phyloP scores from a whole-genome alignment of 148 eudicot species.

The Chenopodium suecicum region DNA sequence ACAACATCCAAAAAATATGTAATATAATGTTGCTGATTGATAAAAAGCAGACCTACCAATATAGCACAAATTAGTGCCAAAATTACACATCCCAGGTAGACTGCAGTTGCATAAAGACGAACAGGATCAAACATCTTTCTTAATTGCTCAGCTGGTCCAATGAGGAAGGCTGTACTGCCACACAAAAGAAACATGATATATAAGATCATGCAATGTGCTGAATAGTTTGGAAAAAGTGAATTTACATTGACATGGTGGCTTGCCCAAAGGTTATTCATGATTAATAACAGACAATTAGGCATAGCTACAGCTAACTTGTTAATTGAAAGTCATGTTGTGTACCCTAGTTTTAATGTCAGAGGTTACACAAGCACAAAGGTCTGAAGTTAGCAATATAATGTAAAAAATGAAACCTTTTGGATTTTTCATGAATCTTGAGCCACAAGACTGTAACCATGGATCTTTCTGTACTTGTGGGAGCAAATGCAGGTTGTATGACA shows the following conservation, averaged over 20 bases:
- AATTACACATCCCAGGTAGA: conserved; percentile 70
- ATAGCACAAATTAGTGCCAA: conserved; percentile 79
- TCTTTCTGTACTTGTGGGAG: not conserved
- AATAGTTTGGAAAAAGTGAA: not conserved
- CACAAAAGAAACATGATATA: conserved; percentile 29
- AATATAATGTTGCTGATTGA: not conserved
- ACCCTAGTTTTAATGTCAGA: not conserved
- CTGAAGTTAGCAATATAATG: not conserved
- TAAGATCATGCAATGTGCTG: conserved; percentile 4
- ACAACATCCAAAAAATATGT: too few species aligned
- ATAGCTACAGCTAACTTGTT: not conserved
- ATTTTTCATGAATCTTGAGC: not conserved
- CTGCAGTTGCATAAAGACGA: conserved; percentile 72
- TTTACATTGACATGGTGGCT: not conserved
- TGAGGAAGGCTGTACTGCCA: conserved; percentile 93
- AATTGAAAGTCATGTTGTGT: not conserved
- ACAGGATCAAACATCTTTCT: conserved; percentile 93
- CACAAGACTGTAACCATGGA: not conserved
- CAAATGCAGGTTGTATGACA: not conserved
- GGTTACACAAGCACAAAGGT: conserved; percentile 1
- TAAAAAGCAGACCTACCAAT: conserved; percentile 49
- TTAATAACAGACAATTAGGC: not conserved
- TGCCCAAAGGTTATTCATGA: not conserved
- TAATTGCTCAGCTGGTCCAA: conserved; percentile 75
- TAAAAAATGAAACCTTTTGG: not conserved